Evolutionary conservation across 2,329 filamentous ascomycete genomes (phyloP).

Genomic region (Diaporthe ampelina): DNA sequence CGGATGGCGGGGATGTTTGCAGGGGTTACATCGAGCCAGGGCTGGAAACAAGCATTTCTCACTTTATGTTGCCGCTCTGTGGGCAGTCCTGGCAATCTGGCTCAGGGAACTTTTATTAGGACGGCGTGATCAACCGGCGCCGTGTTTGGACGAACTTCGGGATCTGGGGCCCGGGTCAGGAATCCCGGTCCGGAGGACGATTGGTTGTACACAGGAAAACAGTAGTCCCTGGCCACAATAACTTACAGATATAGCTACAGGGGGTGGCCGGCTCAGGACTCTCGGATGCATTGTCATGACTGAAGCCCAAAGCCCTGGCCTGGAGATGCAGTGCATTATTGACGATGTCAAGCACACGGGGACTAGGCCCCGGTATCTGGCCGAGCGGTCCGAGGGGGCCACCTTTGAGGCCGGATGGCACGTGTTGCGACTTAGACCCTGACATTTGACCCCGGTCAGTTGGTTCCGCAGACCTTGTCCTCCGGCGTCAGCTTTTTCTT

Average conservation of each 20-base stretch:
- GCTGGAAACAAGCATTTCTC: conserved; percentile 10
- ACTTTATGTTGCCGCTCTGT: not conserved
- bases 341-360: not conserved
- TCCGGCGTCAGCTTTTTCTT: not conserved
- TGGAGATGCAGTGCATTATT: not conserved
- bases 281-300: not conserved
- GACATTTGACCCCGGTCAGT: not conserved
- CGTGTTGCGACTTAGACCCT: not conserved
- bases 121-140: not conserved
- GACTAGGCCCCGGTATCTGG: not conserved
- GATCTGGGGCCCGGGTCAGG: not conserved
- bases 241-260: not conserved
- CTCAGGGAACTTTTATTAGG: not conserved
- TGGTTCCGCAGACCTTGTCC: not conserved
- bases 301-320: not conserved
- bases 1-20: not conserved
- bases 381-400: not conserved
- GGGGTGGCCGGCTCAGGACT: not conserved
- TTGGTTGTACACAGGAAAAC: too few relatives aligned
- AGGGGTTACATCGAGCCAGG: conserved; percentile 8
- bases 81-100: not conserved
- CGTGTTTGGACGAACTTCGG: not conserved
- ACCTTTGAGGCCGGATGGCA: not conserved
- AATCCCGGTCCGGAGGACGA: not conserved
- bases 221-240: not conserved